phyloP scores from a whole-genome alignment of 2,329 filamentous ascomycete species.

The Cryphonectria radicalis region DNA sequence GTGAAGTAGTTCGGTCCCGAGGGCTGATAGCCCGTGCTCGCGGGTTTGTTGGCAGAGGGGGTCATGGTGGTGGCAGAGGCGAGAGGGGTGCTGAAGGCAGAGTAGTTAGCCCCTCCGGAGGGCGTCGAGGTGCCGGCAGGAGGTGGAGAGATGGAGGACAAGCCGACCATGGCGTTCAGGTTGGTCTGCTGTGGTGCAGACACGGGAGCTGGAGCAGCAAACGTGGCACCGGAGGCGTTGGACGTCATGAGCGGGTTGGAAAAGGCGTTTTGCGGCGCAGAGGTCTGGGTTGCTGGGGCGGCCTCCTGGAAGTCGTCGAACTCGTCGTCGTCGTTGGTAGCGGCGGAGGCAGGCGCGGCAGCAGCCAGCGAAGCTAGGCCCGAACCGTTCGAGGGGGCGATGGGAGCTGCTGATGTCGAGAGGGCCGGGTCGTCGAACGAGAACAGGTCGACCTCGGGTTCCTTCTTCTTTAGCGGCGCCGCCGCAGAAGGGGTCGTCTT shows the following conservation, averaged over 20 bases:
- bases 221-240: constrained; percentile 65
- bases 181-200: constrained; percentile 81
- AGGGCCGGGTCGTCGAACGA: constrained; percentile 81
- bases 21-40: constrained; percentile 72
- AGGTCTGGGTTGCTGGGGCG: constrained; percentile 55
- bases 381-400: constrained; percentile 51
- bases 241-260: constrained; percentile 53
- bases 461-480: constrained; percentile 77
- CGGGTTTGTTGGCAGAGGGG: constrained; percentile 45
- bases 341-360: constrained; percentile 37
- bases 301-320: constrained; percentile 98
- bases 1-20: constrained; percentile 93
- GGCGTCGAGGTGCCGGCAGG: constrained; percentile 59
- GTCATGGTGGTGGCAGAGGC: constrained; percentile 42
- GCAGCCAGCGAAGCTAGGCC: constrained; percentile 53
- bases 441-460: constrained; percentile 89
- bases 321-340: constrained; percentile 80
- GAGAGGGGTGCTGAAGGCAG: constrained; percentile 60
- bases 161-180: constrained; percentile 76
- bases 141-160: constrained; percentile 80
- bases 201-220: constrained; percentile 81
- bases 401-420: constrained; percentile 49
- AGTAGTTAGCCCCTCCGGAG: constrained; percentile 65
- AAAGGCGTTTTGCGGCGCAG: constrained; percentile 42
- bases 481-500: constrained; percentile 63